These are phyloP conservation scores for Pelargonium fulgidum DNA, from an alignment of 441 rosid genomes.

Conservation along the genomic window DNA sequence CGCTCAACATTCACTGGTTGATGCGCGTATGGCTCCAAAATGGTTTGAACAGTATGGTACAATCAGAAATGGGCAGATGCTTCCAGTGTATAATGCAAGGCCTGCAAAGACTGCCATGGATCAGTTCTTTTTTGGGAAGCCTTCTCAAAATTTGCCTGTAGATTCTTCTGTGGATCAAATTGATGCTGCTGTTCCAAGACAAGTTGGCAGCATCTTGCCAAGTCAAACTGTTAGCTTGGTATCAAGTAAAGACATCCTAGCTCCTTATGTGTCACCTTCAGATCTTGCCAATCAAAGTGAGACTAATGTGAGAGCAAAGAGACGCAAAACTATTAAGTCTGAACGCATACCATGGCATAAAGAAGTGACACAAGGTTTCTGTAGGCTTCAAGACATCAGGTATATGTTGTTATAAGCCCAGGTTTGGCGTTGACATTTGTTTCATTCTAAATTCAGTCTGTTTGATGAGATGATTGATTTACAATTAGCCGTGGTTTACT, in stretches of 20 bases:
- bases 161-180: slow-evolving; percentile 28
- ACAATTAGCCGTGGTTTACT: background rate
- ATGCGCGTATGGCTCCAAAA: slow-evolving; percentile 67
- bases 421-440: background rate
- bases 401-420: slow-evolving; percentile 20
- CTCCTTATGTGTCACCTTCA: slow-evolving; percentile 33
- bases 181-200: slow-evolving; percentile 26
- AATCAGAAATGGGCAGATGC: slow-evolving; percentile 54
- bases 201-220: slow-evolving; percentile 26
- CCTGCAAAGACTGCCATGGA: slow-evolving; percentile 28
- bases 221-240: slow-evolving; percentile 28
- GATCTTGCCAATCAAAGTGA: slow-evolving; percentile 24
- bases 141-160: slow-evolving; percentile 36
- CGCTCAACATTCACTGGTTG: slow-evolving; percentile 43
- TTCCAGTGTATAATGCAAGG: slow-evolving; percentile 35
- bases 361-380: slow-evolving; percentile 43
- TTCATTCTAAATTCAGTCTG: background rate
- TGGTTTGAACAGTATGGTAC: slow-evolving; percentile 69
- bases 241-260: slow-evolving; percentile 31
- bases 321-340: slow-evolving; percentile 41
- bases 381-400: slow-evolving; percentile 48
- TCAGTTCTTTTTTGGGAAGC: slow-evolving; percentile 35
- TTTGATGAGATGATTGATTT: background rate
- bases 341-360: slow-evolving; percentile 55
- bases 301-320: slow-evolving; percentile 35